phyloP scores from a whole-genome alignment of 169 alveolate species.

The Perkinsus chesapeaki region DNA sequence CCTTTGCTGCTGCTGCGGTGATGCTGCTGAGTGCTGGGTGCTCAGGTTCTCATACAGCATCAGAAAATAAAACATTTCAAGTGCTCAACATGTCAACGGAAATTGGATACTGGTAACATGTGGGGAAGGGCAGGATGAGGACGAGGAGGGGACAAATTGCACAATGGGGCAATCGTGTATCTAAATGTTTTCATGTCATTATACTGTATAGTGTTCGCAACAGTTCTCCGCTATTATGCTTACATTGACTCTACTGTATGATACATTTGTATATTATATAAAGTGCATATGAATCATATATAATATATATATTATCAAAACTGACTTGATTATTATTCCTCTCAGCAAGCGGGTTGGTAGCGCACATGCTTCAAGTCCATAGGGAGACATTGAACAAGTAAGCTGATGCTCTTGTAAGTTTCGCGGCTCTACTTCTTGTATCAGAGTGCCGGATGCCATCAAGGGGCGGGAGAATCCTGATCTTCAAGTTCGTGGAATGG shows the following conservation, averaged over 20 bases:
- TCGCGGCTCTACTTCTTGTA: background rate
- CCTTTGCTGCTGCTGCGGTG: background rate
- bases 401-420: background rate
- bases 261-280: too few species aligned
- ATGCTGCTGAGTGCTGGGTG: too few species aligned
- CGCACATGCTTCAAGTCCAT: background rate
- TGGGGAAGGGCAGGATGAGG: background rate
- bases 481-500: background rate
- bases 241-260: too few species aligned
- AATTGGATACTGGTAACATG: background rate
- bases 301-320: too few species aligned
- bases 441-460: background rate
- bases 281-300: too few species aligned
- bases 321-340: too few species aligned
- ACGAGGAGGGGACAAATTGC: too few species aligned
- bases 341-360: background rate
- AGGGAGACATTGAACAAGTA: background rate
- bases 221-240: too few species aligned
- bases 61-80: background rate
- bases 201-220: too few species aligned
- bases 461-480: background rate
- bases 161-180: too few species aligned
- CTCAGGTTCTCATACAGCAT: background rate
- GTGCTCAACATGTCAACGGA: background rate
- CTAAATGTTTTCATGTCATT: too few species aligned